phyloP scores from a whole-genome alignment of 495 filamentous ascomycete species.

The Penicillium goetzii region DNA sequence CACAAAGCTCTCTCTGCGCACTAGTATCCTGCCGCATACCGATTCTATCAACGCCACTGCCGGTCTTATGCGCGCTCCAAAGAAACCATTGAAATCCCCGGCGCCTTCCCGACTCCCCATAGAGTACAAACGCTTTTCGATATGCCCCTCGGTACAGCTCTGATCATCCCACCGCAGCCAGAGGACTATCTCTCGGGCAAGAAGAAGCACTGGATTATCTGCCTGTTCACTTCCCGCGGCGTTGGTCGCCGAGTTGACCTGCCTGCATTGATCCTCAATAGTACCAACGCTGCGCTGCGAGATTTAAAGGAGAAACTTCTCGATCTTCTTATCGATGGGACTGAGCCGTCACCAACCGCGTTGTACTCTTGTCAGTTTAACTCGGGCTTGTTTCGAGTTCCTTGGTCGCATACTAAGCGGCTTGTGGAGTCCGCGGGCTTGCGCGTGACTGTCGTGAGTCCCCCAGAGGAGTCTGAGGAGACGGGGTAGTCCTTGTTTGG shows the following conservation, averaged over 20 bases:
- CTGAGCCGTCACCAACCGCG: conserved; percentile 15
- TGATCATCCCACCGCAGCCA: conserved; percentile 49
- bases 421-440: conserved; percentile 29
- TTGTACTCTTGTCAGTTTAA: conserved; percentile 50
- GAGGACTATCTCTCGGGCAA: conserved; percentile 21
- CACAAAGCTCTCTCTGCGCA: neutral
- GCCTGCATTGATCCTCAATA: conserved; percentile 38
- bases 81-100: conserved; percentile 12
- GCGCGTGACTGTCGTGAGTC: conserved; percentile 33
- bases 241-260: conserved; percentile 38
- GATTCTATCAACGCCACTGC: conserved; percentile 42
- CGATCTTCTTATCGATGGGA: neutral
- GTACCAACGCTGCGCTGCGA: conserved; percentile 43
- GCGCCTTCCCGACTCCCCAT: conserved; percentile 9
- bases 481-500: neutral
- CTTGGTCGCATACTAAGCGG: conserved; percentile 34
- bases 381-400: conserved; percentile 46
- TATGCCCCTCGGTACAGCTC: conserved; percentile 40
- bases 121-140: conserved; percentile 7
- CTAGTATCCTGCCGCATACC: conserved; percentile 49
- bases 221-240: conserved; percentile 47
- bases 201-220: conserved; percentile 52
- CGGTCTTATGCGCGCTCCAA: conserved; percentile 4
- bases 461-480: neutral
- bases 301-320: conserved; percentile 43